Evolutionary conservation across 192 early-diverging fungal species (phyloP).

Genomic region (Piromyces finnis): DNA sequence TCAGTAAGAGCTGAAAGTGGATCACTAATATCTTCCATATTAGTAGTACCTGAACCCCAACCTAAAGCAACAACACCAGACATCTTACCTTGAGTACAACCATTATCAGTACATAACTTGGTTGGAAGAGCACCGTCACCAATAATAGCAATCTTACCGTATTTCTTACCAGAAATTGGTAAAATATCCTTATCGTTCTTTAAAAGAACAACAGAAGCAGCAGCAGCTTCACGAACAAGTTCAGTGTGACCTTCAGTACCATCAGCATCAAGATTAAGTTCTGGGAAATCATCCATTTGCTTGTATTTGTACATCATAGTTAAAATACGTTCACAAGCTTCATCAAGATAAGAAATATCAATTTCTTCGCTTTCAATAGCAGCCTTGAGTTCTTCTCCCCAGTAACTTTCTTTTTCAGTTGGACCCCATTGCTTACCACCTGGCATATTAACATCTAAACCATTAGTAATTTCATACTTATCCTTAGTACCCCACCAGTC

Average conservation of each 20-base stretch:
- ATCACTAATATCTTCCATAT: constrained; percentile 1
- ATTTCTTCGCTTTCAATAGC: background rate
- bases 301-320: background rate
- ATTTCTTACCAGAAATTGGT: constrained; percentile 6
- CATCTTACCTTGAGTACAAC: background rate
- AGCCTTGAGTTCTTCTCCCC: background rate
- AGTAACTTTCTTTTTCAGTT: background rate
- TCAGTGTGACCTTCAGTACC: background rate
- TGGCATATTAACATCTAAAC: constrained; percentile 25
- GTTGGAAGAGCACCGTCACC: constrained; percentile 17
- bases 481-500: constrained; percentile 35
- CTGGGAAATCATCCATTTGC: background rate
- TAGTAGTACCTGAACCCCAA: constrained; percentile 5
- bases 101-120: background rate
- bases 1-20: background rate
- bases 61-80: constrained; percentile 1
- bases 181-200: constrained; percentile 18
- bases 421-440: background rate
- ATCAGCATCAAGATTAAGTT: background rate
- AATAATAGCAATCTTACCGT: constrained; percentile 12
- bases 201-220: constrained; percentile 20
- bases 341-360: background rate
- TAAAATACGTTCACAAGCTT: background rate
- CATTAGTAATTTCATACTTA: constrained; percentile 9
- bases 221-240: constrained; percentile 10